Evolutionary conservation across 2,329 filamentous ascomycete species (phyloP), one percentile per base, ranked within the genome.

Genomic region (Oidium heveae): DNA sequence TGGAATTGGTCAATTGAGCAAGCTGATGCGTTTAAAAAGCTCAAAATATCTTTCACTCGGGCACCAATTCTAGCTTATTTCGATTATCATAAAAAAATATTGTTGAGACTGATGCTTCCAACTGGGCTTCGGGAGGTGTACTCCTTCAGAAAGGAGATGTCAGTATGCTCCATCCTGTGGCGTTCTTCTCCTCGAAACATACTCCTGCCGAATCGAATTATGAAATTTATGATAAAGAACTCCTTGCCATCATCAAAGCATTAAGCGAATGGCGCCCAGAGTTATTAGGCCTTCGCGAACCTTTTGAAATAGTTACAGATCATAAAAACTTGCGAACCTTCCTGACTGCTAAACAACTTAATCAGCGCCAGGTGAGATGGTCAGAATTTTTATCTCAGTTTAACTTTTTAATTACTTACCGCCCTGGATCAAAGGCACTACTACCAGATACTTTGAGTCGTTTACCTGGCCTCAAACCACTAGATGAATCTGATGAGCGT

Each of bases 291-390:
- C 22, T 49, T 32, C 20, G 16, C 13, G 22, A 28, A 22, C 49
- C 49, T 5, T 28, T 52, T 3, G n/a, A 15, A 37, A 37, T 52
- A n/a, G 4, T 52, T 36, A 52, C 28, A 37, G 49, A 52, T 36
- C 49, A 52, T 20, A 16, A 52, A 22, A 52, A 52, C 56, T 28
- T 18, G 49, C 54, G n/a, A n/a, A 39, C 34, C 15, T 22, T 52
- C 10, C 15, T 16, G 4, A 52, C 49, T 8, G 36, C 18, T 12
- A 16, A 18, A 9, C n/a, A 36, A 20, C 33, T 52, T 5, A 36
- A 52, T 37, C n/a, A 32, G 3, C 34, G 49, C 20, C 32, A 52
- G 36, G 49, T 32, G 6, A 13, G 49, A 20, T 52, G 49, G 49
- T 16, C 49, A 7, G 18, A 36, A 15, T 28, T 36, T 12, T 20